Conservation (phyloP, 345 rosid genomes). For the Arabidopsis suecica region DNA sequence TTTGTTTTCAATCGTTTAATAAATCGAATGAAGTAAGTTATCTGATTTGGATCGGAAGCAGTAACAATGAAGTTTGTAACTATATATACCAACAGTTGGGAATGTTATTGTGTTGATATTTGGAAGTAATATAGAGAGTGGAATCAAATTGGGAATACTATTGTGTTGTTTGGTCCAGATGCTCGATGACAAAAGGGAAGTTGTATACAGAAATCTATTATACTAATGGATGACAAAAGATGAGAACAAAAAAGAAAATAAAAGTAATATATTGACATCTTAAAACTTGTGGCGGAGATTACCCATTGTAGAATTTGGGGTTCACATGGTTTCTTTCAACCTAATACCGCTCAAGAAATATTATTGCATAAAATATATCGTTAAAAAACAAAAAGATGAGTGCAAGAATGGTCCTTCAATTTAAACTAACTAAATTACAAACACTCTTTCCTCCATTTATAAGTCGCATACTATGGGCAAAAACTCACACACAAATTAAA, state of each 20-base stretch:
- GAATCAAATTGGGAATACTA: background rate
- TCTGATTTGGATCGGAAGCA: conserved; percentile 7
- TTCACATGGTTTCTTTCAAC: conserved; percentile 33
- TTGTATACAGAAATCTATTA: background rate
- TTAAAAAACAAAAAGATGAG: too few species aligned
- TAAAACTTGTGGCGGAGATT: conserved; percentile 33
- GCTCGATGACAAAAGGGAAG: background rate
- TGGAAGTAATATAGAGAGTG: too few species aligned
- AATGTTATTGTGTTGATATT: too few species aligned
- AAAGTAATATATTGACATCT: conserved; percentile 37
- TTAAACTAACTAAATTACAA: too few species aligned
- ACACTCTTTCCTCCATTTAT: background rate
- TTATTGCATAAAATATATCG: too few species aligned
- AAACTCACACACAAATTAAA: too few species aligned
- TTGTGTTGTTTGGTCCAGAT: conserved; percentile 3
- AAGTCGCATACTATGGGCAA: background rate
- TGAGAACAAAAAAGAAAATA: background rate
- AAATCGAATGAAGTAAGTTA: background rate
- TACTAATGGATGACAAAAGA: conserved; percentile 6
- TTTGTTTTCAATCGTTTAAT: background rate
- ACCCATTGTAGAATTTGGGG: conserved; percentile 21
- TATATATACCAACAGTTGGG: too few species aligned
- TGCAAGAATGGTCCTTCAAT: too few species aligned
- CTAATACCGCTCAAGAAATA: background rate
- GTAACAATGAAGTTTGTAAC: background rate